Percentiles rank a stretch among this genome's conserved stretches.
phyloP scores from a whole-genome alignment of 2,329 filamentous ascomycete genomes.

The Aspergillus neoniger region DNA sequence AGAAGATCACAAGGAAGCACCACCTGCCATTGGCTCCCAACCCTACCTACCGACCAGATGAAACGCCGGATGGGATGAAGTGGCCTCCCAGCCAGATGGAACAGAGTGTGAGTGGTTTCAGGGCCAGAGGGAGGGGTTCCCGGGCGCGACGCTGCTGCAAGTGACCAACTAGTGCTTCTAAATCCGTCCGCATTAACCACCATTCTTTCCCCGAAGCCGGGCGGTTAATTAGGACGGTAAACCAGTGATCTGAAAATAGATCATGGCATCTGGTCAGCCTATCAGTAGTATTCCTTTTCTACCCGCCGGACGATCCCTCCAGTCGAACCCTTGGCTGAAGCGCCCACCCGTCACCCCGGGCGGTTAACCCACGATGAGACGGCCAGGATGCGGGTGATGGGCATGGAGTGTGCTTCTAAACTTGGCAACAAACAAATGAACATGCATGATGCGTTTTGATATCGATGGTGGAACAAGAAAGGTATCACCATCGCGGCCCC shows the following conservation, averaged over 20 bases:
- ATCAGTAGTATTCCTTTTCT: not conserved
- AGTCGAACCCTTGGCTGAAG: not conserved
- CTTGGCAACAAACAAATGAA: slow-evolving; percentile 5
- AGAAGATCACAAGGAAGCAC: not conserved
- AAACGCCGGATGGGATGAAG: not conserved
- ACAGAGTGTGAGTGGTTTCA: slow-evolving; percentile 7
- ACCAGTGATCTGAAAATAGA: slow-evolving; percentile 1
- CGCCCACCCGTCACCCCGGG: not conserved
- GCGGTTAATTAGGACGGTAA: not conserved
- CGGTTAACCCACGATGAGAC: slow-evolving; percentile 1
- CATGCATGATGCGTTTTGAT: slow-evolving; percentile 4
- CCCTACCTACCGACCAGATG: not conserved
- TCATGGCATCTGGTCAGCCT: not conserved
- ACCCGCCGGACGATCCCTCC: not conserved
- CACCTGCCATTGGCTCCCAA: not conserved
- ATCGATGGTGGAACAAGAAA: slow-evolving; percentile 3
- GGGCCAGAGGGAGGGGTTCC: not conserved
- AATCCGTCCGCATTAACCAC: slow-evolving; percentile 11
- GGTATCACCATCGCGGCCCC: not conserved
- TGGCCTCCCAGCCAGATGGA: not conserved
- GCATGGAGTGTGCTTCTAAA: slow-evolving; percentile 12
- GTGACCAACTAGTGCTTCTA: slow-evolving; percentile 11
- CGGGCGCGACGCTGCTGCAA: slow-evolving; percentile 8
- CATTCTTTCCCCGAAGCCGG: not conserved
- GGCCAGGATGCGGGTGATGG: not conserved